These are phyloP conservation scores for Moelleriella libera DNA, from an alignment of 2,329 filamentous ascomycete species.

Conservation along the genomic window DNA sequence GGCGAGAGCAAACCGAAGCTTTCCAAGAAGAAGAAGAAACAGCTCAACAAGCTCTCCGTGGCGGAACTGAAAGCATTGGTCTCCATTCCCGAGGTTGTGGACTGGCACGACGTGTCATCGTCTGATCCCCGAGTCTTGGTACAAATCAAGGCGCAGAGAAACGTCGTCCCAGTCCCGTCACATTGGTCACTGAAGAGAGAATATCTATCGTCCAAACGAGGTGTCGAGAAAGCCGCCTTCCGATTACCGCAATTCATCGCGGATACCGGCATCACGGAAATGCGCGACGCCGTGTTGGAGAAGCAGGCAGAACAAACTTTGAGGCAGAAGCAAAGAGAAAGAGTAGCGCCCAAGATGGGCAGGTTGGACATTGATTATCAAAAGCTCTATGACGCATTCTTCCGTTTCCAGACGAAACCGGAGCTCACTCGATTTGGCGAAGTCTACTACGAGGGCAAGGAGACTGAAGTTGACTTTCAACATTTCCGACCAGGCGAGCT, in stretches of 20 bases:
- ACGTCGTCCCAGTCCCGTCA: conserved; percentile 83
- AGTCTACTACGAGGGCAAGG: conserved; percentile 99
- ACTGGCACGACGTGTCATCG: conserved; percentile 93
- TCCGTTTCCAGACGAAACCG: conserved; percentile 93
- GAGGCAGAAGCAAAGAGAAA: conserved; percentile 90
- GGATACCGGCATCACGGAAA: conserved; percentile 93
- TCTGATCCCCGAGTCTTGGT: conserved; percentile 80
- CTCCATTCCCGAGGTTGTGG: conserved; percentile 81
- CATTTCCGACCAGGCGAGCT: conserved; percentile 84
- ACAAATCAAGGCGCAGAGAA: conserved; percentile 87
- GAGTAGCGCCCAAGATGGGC: conserved; percentile 90
- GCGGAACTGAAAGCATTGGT: conserved; percentile 91
- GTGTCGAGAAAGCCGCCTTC: conserved; percentile 91
- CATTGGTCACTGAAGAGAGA: conserved; percentile 97
- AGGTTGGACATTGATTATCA: conserved; percentile 98
- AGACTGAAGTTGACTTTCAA: conserved; percentile 87
- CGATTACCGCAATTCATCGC: conserved; percentile 90
- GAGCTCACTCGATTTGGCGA: conserved; percentile 89
- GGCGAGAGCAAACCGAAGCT: conserved; percentile 54
- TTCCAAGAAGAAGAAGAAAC: conserved; percentile 91
- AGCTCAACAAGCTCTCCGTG: conserved; percentile 81
- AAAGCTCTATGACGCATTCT: conserved; percentile 96
- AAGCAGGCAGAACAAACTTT: conserved; percentile 86
- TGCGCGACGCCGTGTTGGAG: conserved; percentile 91
- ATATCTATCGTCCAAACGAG: conserved; percentile 91